Evolutionary conservation across 1,139 yeast genomes (phyloP).

Genomic region (Arxiozyma slooffiae): DNA sequence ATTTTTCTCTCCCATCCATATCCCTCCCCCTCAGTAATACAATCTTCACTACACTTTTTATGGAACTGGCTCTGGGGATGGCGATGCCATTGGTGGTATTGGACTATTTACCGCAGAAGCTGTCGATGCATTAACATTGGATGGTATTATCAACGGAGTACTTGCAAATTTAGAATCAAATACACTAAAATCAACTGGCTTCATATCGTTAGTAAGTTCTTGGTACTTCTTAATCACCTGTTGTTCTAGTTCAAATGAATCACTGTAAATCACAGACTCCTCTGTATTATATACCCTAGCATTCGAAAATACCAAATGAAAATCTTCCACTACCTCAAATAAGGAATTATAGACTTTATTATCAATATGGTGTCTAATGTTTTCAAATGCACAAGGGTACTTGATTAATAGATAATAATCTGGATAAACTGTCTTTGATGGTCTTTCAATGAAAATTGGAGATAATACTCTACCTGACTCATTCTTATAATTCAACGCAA

Average conservation of each 20-base stretch:
- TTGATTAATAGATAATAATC: constrained; percentile 76
- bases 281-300: constrained; percentile 86
- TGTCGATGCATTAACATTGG: background rate
- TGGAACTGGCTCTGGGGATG: background rate
- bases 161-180: constrained; percentile 36
- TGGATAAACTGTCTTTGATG: constrained; percentile 67
- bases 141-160: constrained; percentile 3
- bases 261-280: constrained; percentile 72
- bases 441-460: constrained; percentile 57
- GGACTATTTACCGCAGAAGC: background rate
- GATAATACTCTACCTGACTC: constrained; percentile 39
- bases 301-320: constrained; percentile 69
- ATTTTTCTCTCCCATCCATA: background rate
- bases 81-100: background rate
- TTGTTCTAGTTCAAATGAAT: constrained; percentile 59
- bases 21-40: background rate
- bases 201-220: constrained; percentile 29
- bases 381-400: constrained; percentile 73
- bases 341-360: constrained; percentile 43
- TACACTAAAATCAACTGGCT: constrained; percentile 37
- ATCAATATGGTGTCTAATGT: constrained; percentile 51
- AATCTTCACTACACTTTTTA: background rate
- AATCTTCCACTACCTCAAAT: constrained; percentile 58
- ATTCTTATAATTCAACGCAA: constrained; percentile 37
- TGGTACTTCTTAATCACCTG: constrained; percentile 33